Conservation (phyloP, 345 rosid species). For the Eutrema yunnanense region DNA sequence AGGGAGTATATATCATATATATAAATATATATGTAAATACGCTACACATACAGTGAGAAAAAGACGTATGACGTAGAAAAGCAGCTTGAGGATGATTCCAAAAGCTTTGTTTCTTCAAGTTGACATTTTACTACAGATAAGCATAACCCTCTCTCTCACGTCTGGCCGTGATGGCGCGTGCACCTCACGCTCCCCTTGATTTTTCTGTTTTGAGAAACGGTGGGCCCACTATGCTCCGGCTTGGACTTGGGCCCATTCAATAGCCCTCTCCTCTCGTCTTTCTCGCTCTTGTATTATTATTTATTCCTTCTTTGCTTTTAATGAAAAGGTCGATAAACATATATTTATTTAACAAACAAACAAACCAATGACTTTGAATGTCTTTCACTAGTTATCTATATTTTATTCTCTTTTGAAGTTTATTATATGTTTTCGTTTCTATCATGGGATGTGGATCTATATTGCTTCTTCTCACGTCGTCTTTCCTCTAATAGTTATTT, state of each 20-base stretch:
- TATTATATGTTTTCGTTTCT: background rate
- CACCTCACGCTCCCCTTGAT: background rate
- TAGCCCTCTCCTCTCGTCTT: background rate
- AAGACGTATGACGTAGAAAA: conserved; percentile 27
- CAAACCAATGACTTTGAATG: conserved; percentile 10
- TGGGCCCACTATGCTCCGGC: conserved; percentile 7
- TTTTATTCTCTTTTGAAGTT: background rate
- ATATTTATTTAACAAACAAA: background rate
- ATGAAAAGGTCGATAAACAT: background rate
- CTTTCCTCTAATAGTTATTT: conserved; percentile 14
- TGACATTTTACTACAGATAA: conserved; percentile 29
- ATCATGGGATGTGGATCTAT: conserved; percentile 16
- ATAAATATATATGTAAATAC: background rate
- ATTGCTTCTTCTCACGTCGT: conserved; percentile 23
- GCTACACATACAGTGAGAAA: conserved; percentile 14
- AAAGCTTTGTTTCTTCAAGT: conserved; percentile 27
- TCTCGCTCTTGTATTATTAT: background rate
- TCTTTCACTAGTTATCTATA: background rate
- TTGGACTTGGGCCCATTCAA: conserved; percentile 22
- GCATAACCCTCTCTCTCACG: conserved; percentile 8
- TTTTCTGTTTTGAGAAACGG: background rate
- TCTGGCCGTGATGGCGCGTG: conserved; percentile 26
- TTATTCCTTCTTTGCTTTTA: background rate
- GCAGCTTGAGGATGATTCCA: conserved; percentile 26
- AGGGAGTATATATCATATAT: background rate